Evolutionary conservation across 179 eudicot species (phyloP), one percentile per base, ranked within the genome.

Genomic region (Pouteria campechiana): DNA sequence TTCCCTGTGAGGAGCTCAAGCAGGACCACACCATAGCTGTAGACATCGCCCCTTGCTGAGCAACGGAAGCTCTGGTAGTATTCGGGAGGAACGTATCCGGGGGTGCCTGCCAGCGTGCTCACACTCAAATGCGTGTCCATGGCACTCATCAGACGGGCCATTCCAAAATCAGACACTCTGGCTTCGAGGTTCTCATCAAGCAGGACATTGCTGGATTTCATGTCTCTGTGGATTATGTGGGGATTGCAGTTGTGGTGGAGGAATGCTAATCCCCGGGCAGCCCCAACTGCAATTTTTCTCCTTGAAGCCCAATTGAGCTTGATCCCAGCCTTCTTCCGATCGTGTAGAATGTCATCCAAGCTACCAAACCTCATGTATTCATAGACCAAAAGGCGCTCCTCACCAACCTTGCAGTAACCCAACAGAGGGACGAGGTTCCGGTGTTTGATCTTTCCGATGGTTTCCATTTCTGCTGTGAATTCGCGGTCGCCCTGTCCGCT

Each of bases 121-220:
- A 89, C 95, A 48, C 95, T 89, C 75, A 89, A 53, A 46, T 89
- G 97, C 2, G 95, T 85, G 60, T 85, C 97, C 89, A 79, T 76
- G 15, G 79, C 83, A 48, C 74, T 85, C 95, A 89, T 76, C 0
- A 64, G 65, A 64, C 95, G 73, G 0, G 97, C 97, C 95, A 89
- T 85, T 7, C 97, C 97, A 17, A 89, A 89, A 68, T 89, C 97
- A 0, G 95, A 85, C 0, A 89, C 97, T 22, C 89, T 44, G 0
- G 95, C 95, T 44, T 89, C 95, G 28, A 85, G 44, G 44, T 89
- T 70, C 22, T 81, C 90, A 15, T 89, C 97, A 1, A 89, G 52
- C 44, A 89, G 21, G 0, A 89, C 95, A 40, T 89, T 89, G 61
- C 95, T 85, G 0, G 97, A 85, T 41, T 89, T 89, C 93, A 89